Evolutionary conservation across 83 land plant species (phyloP), one percentile per base, ranked within the genome.

Genomic region (Picea abies): DNA sequence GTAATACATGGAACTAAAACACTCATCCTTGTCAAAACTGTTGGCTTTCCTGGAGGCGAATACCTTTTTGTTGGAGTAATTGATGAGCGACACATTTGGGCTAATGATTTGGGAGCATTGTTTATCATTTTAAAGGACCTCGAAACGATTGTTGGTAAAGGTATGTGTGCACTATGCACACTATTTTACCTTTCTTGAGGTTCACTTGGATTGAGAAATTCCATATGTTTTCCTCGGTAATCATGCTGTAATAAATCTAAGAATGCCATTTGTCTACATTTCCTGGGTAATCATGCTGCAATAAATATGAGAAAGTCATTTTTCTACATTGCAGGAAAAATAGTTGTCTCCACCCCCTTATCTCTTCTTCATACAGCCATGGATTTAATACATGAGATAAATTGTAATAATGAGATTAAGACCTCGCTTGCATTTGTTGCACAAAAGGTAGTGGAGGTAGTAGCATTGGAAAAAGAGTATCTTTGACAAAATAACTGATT

Each of bases 71-170:
- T 92, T 88, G 93, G 95, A 78, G 86, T 93, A 19, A 90, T 93
- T 87, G 93, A 93, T 89, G 93, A 93, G 15, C 63, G 93, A 60
- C 90, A 93, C 79, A 93, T 93, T 64, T 93, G 95, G 95, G 92
- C 93, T 11, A 92, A 88, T 84, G 92, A 92, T 69, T 82, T 92
- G 79, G 79, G 83, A 64, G 67, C 89, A 68, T 88, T 92, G 1
- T 79, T 88, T 23, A 60, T 52, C 66, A 83, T 85, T 41, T 78
- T 92, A 39, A 16, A 82, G 62, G 75, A 83, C 29, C 56, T 88
- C 12, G 49, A 67, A 68, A 62, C 44, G 22, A 41, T 25, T 11
- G 70, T 88, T 25, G 90, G 89, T 4, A 83, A 88, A 83, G 89
- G 89, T 78, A 56, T 2, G 39, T 67, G 44, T n/a, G 60, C 22